Evolutionary conservation across 176 grass and related monocot species (phyloP).

Genomic region (Zizania latifolia): DNA sequence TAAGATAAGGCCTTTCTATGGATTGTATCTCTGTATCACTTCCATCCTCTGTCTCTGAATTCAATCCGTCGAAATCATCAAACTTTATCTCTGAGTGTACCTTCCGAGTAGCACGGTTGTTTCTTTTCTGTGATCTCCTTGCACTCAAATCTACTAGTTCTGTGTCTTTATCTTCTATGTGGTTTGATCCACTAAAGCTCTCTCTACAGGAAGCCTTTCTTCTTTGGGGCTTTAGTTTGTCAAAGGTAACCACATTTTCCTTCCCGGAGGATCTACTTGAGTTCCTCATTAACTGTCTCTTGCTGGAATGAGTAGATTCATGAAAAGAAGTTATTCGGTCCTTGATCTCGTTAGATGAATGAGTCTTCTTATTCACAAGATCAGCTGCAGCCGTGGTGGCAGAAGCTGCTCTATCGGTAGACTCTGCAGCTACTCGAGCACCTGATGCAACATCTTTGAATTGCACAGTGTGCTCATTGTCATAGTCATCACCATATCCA

Average conservation of each 20-base stretch:
- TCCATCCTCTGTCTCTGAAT: conserved; percentile 41
- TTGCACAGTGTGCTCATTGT: conserved; percentile 28
- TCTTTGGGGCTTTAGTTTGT: conserved; percentile 32
- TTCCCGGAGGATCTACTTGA: conserved; percentile 41
- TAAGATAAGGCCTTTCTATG: conserved; percentile 36
- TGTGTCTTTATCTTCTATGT: conserved; percentile 25
- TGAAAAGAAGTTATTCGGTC: not conserved
- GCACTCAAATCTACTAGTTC: conserved; percentile 33
- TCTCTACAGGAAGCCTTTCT: conserved; percentile 31
- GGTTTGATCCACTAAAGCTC: conserved; percentile 43
- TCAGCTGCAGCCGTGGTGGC: conserved; percentile 72
- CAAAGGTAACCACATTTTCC: conserved; percentile 29
- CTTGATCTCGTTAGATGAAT: conserved; percentile 16
- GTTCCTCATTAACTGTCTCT: conserved; percentile 37
- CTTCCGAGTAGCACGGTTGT: conserved; percentile 28
- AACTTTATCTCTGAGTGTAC: conserved; percentile 67
- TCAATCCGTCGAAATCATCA: conserved; percentile 66
- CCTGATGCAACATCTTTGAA: conserved; percentile 82
- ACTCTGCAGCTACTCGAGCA: conserved; percentile 71
- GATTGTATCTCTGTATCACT: conserved; percentile 41
- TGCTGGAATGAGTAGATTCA: conserved; percentile 16
- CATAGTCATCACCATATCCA: conserved; percentile 32
- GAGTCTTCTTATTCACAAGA: conserved; percentile 41
- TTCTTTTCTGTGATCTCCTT: conserved; percentile 43
- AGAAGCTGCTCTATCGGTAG: conserved; percentile 62